Evolutionary conservation across 495 filamentous ascomycete genomes (phyloP), one percentile per base, ranked within the genome.

Genomic region (Xylaria acuta): DNA sequence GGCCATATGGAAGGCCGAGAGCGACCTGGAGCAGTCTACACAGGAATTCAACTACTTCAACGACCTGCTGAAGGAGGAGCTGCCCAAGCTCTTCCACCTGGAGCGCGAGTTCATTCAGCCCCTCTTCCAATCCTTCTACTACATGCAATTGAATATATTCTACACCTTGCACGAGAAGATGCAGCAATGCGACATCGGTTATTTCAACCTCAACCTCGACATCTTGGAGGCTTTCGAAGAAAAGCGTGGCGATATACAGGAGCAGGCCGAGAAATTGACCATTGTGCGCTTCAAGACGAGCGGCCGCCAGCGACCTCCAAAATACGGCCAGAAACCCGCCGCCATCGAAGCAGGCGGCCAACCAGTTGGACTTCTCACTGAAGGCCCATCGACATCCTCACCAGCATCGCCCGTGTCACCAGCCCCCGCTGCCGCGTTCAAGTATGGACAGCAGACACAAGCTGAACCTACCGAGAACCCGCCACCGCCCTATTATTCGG

Each of bases 61-160:
- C 81, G 93, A 98, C 74, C 84, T 99, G 30, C 88, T 99, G 51
- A 98, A 98, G 82, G 92, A 95, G 8, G 96, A 99, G 81, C 86
- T 99, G 51, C 97, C 96, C 41, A 94, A 94, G 80, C 86, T 99
- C 6, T 99, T 99, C 82, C 76, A 81, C 25, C 89, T 98, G n/a
- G 97, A 98, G 81, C 88, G 93, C 70, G 93, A 99, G 79, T 98
- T 99, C 83, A 99, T 99, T 81, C 91, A 92, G 70, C 96, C 96
- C 18, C 87, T 99, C 9, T 99, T 99, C 87, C 97, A 98, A 76
- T 97, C 94, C 41, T 99, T 98, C 85, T 99, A 99, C 83, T 99
- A 99, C 86, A 98, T 99, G 97, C 96, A 99, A 81, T 89, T 99
- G 68, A 99, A 99, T 81, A 94, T 99, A 72, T 99, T 98, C 83